These are phyloP conservation scores for Nigrospora sphaerica DNA, from an alignment of 2,329 filamentous ascomycete species.

Conservation along the genomic window DNA sequence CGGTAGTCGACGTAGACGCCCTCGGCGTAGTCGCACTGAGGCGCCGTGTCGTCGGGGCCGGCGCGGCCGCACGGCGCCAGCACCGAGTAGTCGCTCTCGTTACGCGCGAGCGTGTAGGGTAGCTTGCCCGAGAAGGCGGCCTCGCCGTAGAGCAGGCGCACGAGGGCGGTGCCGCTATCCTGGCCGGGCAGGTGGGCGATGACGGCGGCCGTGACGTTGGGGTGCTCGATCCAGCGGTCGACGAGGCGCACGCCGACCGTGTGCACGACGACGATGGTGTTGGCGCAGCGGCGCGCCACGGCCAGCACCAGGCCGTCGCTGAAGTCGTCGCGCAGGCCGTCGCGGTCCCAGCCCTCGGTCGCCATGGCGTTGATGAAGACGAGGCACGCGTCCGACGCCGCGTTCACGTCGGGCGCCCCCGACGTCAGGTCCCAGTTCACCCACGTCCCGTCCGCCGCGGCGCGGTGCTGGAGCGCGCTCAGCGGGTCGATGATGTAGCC, in stretches of 20 bases:
- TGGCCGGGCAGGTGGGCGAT: conserved; percentile 60
- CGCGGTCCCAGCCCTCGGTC: conserved; percentile 67
- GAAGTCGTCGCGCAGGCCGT: conserved; percentile 61
- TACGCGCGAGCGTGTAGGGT: conserved; percentile 53
- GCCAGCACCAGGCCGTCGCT: conserved; percentile 53
- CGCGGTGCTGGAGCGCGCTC: conserved; percentile 48
- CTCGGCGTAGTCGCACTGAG: conserved; percentile 56
- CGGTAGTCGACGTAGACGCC: conserved; percentile 49
- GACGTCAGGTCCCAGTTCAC: conserved; percentile 50
- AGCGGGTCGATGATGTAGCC: conserved; percentile 46
- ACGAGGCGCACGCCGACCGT: conserved; percentile 55
- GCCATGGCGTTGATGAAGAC: conserved; percentile 64
- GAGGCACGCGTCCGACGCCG: conserved; percentile 53
- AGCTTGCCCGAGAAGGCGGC: conserved; percentile 47
- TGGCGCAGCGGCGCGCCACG: conserved; percentile 52
- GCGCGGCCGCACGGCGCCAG: conserved; percentile 41
- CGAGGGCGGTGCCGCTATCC: conserved; percentile 52
- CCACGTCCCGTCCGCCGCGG: conserved; percentile 44
- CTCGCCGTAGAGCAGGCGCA: conserved; percentile 51
- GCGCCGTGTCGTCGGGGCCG: conserved; percentile 32
- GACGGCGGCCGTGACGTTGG: conserved; percentile 57
- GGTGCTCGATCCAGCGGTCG: conserved; percentile 57
- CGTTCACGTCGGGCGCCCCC: conserved; percentile 34
- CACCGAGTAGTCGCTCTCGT: conserved; percentile 41
- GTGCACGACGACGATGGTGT: conserved; percentile 58